These are phyloP conservation scores for Evansstolkia leycettana DNA, from an alignment of 495 filamentous ascomycete species.

Conservation along the genomic window DNA sequence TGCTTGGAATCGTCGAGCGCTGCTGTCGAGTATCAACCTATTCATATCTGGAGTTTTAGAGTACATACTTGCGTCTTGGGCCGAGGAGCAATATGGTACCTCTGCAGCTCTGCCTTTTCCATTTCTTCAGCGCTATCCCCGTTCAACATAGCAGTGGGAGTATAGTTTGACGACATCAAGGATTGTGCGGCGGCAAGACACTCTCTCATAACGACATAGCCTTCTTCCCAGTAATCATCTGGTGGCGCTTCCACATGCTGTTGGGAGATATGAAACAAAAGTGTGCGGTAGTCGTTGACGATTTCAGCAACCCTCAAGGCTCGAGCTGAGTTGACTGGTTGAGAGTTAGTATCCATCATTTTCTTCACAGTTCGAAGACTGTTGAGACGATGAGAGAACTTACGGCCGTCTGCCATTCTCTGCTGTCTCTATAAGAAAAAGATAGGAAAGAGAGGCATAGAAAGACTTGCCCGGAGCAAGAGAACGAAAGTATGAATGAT, in stretches of 20 bases:
- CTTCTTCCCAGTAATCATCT: constrained; percentile 68
- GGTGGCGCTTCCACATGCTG: constrained; percentile 41
- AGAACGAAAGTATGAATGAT: too few relatives aligned
- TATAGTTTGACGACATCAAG: constrained; percentile 58
- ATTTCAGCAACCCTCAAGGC: constrained; percentile 72
- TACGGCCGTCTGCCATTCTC: constrained; percentile 51
- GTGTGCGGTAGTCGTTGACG: constrained; percentile 71
- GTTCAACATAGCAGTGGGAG: constrained; percentile 36
- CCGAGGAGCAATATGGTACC: constrained; percentile 36
- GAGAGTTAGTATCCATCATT: constrained; percentile 1
- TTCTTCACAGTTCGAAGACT: constrained; percentile 1
- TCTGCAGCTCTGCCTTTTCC: constrained; percentile 60
- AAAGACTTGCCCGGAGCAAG: neutral
- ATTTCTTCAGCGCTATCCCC: constrained; percentile 45
- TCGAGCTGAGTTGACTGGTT: constrained; percentile 72
- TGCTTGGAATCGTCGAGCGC: constrained; percentile 67
- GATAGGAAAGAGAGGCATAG: constrained; percentile 3
- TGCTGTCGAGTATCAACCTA: constrained; percentile 69
- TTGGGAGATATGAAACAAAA: constrained; percentile 69
- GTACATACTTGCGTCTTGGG: neutral
- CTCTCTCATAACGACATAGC: constrained; percentile 64
- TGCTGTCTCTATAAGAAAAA: neutral
- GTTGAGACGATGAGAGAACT: constrained; percentile 14
- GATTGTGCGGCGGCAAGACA: constrained; percentile 63
- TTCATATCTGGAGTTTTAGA: neutral